These are phyloP conservation scores for Cordyceps cateniannulata DNA, from an alignment of 2,329 filamentous ascomycete species.

Conservation along the genomic window DNA sequence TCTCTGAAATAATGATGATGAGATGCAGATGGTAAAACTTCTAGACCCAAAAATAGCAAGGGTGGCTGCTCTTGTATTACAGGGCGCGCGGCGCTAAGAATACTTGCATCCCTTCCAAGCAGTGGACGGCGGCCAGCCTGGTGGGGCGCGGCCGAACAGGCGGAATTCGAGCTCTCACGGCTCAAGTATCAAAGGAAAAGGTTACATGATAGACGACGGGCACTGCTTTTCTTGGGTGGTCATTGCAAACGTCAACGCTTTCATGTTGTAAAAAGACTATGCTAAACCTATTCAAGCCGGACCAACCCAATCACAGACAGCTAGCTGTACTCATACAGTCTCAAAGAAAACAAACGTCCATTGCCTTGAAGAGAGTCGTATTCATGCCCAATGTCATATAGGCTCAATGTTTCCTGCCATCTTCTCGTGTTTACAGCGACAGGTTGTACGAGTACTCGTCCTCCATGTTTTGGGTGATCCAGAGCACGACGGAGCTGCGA, in stretches of 20 bases:
- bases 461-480: constrained; percentile 67
- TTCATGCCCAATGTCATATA: background rate
- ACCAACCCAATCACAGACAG: background rate
- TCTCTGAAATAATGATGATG: background rate
- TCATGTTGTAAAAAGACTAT: constrained; percentile 10
- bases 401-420: no score
- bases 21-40: background rate
- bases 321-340: constrained; percentile 1
- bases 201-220: no score
- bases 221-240: no score
- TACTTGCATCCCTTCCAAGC: constrained; percentile 9
- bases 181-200: background rate
- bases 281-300: constrained; percentile 11
- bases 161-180: background rate
- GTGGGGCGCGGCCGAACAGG: constrained; percentile 2
- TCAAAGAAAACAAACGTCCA: background rate
- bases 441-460: constrained; percentile 66
- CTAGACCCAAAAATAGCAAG: background rate
- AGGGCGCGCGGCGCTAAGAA: background rate
- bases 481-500: constrained; percentile 54
- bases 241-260: constrained; percentile 9
- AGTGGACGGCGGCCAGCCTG: constrained; percentile 20
- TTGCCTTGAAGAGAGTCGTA: background rate
- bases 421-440: constrained; percentile 39
- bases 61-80: background rate